Evolutionary conservation across 2,329 filamentous ascomycete species (phyloP).

Genomic region (Sclerotinia glacialis): DNA sequence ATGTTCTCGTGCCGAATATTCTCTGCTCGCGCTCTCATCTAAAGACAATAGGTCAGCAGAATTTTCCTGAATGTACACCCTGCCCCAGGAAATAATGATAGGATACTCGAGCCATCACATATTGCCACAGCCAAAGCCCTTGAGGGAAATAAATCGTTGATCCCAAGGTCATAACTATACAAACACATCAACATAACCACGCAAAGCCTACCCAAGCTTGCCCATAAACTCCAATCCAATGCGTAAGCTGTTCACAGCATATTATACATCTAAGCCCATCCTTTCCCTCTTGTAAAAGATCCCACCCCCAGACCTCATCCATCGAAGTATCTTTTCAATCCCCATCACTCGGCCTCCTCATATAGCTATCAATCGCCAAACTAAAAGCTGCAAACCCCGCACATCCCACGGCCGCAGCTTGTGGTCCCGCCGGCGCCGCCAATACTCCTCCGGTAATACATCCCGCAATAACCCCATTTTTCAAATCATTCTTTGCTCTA

Average conservation of each 20-base stretch:
- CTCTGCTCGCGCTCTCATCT: too few species aligned
- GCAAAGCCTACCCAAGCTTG: slow-evolving; percentile 12
- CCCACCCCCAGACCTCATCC: background rate
- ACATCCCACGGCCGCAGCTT: slow-evolving; percentile 83
- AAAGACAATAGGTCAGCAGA: background rate
- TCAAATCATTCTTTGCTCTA: slow-evolving; percentile 89
- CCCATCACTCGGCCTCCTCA: slow-evolving; percentile 72
- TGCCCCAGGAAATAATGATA: background rate
- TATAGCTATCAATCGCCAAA: slow-evolving; percentile 86
- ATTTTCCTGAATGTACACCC: background rate
- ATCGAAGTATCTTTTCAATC: slow-evolving; percentile 28
- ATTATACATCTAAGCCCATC: slow-evolving; percentile 2
- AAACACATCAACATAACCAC: slow-evolving; percentile 10
- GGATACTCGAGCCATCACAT: background rate
- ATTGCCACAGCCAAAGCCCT: background rate
- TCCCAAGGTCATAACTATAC: slow-evolving; percentile 14
- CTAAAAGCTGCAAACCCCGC: slow-evolving; percentile 91
- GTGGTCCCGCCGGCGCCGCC: slow-evolving; percentile 81
- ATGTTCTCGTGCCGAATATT: background rate
- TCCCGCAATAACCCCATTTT: slow-evolving; percentile 82
- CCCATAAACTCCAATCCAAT: slow-evolving; percentile 18
- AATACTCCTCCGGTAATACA: slow-evolving; percentile 89
- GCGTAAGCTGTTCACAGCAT: slow-evolving; percentile 12
- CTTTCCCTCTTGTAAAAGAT: background rate
- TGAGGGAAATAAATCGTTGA: slow-evolving; percentile 9